Evolutionary conservation across 2,329 filamentous ascomycete genomes (phyloP).

Genomic region (Plectosphaerella sp.): DNA sequence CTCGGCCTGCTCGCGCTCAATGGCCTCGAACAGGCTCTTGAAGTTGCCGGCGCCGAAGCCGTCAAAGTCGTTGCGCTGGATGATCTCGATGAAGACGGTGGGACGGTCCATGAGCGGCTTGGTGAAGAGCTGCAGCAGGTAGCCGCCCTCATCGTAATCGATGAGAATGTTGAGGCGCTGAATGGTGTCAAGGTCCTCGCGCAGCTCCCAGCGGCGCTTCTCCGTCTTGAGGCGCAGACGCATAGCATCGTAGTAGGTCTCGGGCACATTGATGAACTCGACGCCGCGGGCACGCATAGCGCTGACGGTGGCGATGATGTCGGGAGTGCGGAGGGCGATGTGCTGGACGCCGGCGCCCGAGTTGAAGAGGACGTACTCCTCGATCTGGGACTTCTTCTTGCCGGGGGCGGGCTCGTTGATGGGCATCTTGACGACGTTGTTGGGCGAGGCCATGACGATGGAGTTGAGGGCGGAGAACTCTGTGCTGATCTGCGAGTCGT

Average conservation of each 20-base stretch:
- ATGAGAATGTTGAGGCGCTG: slow-evolving; percentile 81
- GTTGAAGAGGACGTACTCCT: slow-evolving; percentile 90
- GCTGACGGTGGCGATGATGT: slow-evolving; percentile 75
- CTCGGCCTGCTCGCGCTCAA: slow-evolving; percentile 86
- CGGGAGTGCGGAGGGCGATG: slow-evolving; percentile 76
- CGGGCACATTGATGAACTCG: slow-evolving; percentile 86
- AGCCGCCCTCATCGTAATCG: slow-evolving; percentile 91
- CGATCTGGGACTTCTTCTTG: slow-evolving; percentile 90
- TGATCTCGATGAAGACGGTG: slow-evolving; percentile 95
- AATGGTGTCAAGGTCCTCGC: slow-evolving; percentile 76
- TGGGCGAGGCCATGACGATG: slow-evolving; percentile 84
- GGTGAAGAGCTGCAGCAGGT: slow-evolving; percentile 72
- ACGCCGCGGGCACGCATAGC: slow-evolving; percentile 82
- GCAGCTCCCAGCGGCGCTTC: slow-evolving; percentile 56
- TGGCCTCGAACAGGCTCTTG: slow-evolving; percentile 91
- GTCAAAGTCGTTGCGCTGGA: slow-evolving; percentile 84
- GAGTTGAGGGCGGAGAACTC: slow-evolving; percentile 86
- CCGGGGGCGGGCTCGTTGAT: slow-evolving; percentile 93
- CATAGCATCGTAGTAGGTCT: slow-evolving; percentile 82
- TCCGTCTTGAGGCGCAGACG: slow-evolving; percentile 65
- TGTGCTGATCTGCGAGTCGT: slow-evolving; percentile 88
- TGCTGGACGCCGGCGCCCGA: slow-evolving; percentile 88
- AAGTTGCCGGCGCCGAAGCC: slow-evolving; percentile 96
- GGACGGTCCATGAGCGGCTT: slow-evolving; percentile 92
- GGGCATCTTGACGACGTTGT: slow-evolving; percentile 92